phyloP scores from a whole-genome alignment of 208 protist genomes.

The Trypanosoma avium region DNA sequence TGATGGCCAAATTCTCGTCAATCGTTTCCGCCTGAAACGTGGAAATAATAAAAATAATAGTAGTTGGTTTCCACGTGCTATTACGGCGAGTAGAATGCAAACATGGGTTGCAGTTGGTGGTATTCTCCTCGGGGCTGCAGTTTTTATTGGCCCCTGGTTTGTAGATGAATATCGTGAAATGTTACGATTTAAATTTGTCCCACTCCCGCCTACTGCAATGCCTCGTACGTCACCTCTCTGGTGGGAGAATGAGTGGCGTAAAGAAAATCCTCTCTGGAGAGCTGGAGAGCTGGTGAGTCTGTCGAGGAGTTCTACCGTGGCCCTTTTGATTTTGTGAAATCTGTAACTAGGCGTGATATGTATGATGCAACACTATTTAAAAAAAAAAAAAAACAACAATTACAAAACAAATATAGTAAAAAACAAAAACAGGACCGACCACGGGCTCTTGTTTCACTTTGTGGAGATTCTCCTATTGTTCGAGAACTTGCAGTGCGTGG shows the following conservation, averaged over 20 bases:
- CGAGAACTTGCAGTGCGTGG: slow-evolving; percentile 59
- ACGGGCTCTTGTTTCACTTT: slow-evolving; percentile 81
- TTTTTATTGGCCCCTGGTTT: slow-evolving; percentile 80
- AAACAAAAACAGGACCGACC: slow-evolving; percentile 19
- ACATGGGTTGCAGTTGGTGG: slow-evolving; percentile 58
- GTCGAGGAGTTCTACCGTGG: slow-evolving; percentile 52
- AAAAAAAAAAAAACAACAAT: background rate
- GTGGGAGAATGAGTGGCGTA: slow-evolving; percentile 92
- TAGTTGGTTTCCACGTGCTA: slow-evolving; percentile 35
- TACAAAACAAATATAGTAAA: background rate
- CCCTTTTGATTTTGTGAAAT: slow-evolving; percentile 65
- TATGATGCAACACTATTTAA: slow-evolving; percentile 55
- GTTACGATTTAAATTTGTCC: slow-evolving; percentile 65
- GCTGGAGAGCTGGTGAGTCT: slow-evolving; percentile 67
- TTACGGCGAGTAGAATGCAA: slow-evolving; percentile 68
- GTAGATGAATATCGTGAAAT: slow-evolving; percentile 73
- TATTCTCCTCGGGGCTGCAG: slow-evolving; percentile 58
- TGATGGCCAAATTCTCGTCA: slow-evolving; percentile 51
- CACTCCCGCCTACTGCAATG: slow-evolving; percentile 59
- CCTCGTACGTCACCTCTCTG: slow-evolving; percentile 69
- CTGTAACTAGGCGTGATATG: slow-evolving; percentile 71
- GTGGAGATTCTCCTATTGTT: slow-evolving; percentile 86
- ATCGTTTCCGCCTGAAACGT: slow-evolving; percentile 33
- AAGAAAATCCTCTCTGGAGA: slow-evolving; percentile 78
- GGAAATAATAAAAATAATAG: slow-evolving; percentile 1